Evolutionary conservation across 75 land plant species (phyloP), one percentile per base, ranked within the genome.

Genomic region (Pinus taeda): DNA sequence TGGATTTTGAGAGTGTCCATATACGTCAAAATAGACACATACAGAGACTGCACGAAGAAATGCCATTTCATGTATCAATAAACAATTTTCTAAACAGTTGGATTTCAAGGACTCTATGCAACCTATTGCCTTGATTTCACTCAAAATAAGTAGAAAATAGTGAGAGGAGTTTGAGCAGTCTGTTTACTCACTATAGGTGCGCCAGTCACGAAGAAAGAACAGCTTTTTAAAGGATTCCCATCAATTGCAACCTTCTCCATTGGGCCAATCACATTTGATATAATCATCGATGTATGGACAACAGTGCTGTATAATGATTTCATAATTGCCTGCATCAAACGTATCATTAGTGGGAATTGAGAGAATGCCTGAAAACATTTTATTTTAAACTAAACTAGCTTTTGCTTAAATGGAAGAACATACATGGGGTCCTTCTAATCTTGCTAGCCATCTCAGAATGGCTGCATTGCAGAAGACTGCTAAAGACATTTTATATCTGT

Each of bases 251-350:
- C 80, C 55, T 78, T 53, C 49, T 88, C 90, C 22, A 65, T 45
- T 30, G 89, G 89, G 1, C 84, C 89, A 4, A 77, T 77, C 74
- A 87, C 3, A 72, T 87, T 87, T 49, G 89, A 84, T 8, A 87
- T 84, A 3, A 74, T 49, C 81, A 81, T 76, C 72, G 77, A 81
- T 36, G 86, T 66, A 56, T 84, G 81, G 74, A 4, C 12, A 42
- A 42, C n/a, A 17, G 24, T 69, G 2, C 42, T 69, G 22, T 17
- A 69, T 0, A 21, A n/a, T 42, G 8, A 42, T 69, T 69, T 39
- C 1, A 53, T 12, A 39, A 69, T 42, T 42, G 21, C 71, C 71
- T 69, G 7, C 49, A 39, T 20, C 37, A 49, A 8, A 8, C 53
- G 53, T 8, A 49, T 49, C 53, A 9, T 9, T 49, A n/a, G 42